A percentile compares a stretch with the other conserved stretches of the same genome.
Evolutionary conservation across 805 yeast species (phyloP).

Genomic region (Yarrowia sp.): DNA sequence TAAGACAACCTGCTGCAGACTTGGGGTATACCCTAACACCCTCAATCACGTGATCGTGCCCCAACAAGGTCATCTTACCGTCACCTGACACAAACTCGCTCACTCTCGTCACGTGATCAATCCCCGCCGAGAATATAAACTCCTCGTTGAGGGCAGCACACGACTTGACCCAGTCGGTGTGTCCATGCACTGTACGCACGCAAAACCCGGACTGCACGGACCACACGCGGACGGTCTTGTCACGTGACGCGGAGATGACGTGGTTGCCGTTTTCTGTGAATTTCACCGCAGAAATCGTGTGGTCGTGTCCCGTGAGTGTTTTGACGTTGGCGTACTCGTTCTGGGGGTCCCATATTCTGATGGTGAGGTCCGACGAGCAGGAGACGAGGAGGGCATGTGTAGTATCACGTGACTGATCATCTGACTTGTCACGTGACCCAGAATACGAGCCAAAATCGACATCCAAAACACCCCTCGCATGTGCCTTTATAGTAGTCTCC

Average conservation of each 20-base stretch:
- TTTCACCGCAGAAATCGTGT: conserved; percentile 71
- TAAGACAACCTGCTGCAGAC: conserved; percentile 42
- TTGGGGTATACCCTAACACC: conserved; percentile 61
- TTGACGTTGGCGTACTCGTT: conserved; percentile 60
- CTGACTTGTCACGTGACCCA: conserved; percentile 44
- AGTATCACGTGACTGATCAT: conserved; percentile 40
- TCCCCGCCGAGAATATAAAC: conserved; percentile 73
- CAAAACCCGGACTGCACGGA: conserved; percentile 71
- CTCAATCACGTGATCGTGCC: conserved; percentile 87
- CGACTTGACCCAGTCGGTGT: conserved; percentile 86
- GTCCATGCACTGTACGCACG: conserved; percentile 71
- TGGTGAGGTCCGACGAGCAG: conserved; percentile 58
- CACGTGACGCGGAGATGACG: conserved; percentile 80
- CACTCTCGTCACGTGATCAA: conserved; percentile 75
- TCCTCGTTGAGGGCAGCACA: conserved; percentile 53
- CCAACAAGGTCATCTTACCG: conserved; percentile 69
- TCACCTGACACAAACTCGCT: conserved; percentile 71
- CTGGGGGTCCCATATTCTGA: conserved; percentile 74
- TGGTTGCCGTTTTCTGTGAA: conserved; percentile 61
- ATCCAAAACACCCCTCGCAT: conserved; percentile 70
- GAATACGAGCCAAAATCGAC: conserved; percentile 64
- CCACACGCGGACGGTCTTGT: conserved; percentile 85
- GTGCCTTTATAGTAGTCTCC: conserved; percentile 71
- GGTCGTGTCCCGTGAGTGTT: conserved; percentile 84
- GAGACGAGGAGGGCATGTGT: conserved; percentile 56